Percentiles rank a stretch among this genome's conserved stretches.
These are phyloP conservation scores for Aspergillus haitiensis DNA, from an alignment of 495 filamentous ascomycete genomes.

Conservation along the genomic window DNA sequence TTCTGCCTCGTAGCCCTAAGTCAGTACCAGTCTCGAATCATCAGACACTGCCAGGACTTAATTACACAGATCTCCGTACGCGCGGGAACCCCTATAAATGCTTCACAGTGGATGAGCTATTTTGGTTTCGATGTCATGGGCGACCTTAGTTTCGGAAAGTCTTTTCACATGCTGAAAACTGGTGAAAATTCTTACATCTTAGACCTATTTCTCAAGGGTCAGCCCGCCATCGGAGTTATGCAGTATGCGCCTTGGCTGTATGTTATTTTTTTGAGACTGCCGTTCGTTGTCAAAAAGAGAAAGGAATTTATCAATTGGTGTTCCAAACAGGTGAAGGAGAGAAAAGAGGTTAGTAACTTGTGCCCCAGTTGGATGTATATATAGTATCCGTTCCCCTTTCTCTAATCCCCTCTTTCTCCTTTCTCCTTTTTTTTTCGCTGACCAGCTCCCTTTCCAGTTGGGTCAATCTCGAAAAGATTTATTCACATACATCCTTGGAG, in stretches of 20 bases:
- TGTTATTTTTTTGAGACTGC: conserved; percentile 1
- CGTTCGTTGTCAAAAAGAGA: conserved; percentile 1
- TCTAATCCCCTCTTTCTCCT: no score
- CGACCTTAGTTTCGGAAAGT: conserved; percentile 40
- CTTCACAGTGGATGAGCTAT: conserved; percentile 33
- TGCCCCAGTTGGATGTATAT: no score
- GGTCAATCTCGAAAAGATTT: conserved; percentile 5
- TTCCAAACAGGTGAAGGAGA: conserved; percentile 20
- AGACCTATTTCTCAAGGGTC: not conserved
- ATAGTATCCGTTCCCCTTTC: no score
- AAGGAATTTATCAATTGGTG: conserved; percentile 14
- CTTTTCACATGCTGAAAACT: conserved; percentile 40
- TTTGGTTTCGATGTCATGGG: conserved; percentile 47
- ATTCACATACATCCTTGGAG: conserved; percentile 8
- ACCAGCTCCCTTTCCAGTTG: not conserved
- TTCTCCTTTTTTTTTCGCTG: no score
- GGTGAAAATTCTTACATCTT: conserved; percentile 22
- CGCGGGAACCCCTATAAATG: conserved; percentile 26
- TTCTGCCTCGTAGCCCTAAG: conserved; percentile 15
- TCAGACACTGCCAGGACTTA: conserved; percentile 7
- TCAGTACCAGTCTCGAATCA: conserved; percentile 17
- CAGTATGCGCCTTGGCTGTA: conserved; percentile 21
- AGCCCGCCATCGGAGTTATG: not conserved
- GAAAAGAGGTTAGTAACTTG: conserved; percentile 1
- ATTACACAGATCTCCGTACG: not conserved